Percentiles rank a stretch among this genome's conserved stretches.
These are phyloP conservation scores for Ustilago tritici DNA, from an alignment of 1,284 basidiomycete genomes.

Conservation along the genomic window DNA sequence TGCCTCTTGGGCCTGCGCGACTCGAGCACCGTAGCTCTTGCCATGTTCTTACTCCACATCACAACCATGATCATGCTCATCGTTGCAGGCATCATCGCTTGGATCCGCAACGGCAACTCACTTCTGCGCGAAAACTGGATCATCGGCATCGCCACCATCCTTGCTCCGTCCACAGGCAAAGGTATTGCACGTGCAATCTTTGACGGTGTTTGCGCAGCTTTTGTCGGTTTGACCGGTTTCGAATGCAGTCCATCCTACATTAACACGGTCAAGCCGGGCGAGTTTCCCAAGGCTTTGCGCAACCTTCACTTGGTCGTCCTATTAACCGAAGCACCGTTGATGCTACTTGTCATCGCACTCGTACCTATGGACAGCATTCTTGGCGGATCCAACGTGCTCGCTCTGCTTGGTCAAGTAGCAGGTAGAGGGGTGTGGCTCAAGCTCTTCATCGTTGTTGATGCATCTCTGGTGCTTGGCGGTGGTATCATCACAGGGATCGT, in stretches of 20 bases:
- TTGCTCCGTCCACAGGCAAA: conserved; percentile 29
- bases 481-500: conserved; percentile 59
- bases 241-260: conserved; percentile 58
- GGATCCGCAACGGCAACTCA: conserved; percentile 44
- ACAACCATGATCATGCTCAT: conserved; percentile 55
- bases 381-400: conserved; percentile 48
- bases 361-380: conserved; percentile 41
- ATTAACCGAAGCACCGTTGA: conserved; percentile 52
- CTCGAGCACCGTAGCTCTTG: conserved; percentile 50
- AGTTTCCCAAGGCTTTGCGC: conserved; percentile 51
- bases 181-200: conserved; percentile 49
- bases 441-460: conserved; percentile 54
- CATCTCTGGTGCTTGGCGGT: conserved; percentile 54
- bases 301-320: conserved; percentile 49
- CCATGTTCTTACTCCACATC: conserved; percentile 54
- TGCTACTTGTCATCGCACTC: conserved; percentile 52
- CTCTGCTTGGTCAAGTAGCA: conserved; percentile 36
- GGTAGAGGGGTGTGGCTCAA: conserved; percentile 50
- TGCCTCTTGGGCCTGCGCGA: conserved; percentile 49
- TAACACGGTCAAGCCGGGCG: conserved; percentile 47
- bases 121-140: conserved; percentile 48
- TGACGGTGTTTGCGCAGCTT: conserved; percentile 53
- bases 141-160: conserved; percentile 25
- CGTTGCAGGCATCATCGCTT: conserved; percentile 48
- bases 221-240: conserved; percentile 60